These are phyloP conservation scores for Pyrrhoderma noxium DNA, from an alignment of 1,284 basidiomycete species.

Conservation along the genomic window DNA sequence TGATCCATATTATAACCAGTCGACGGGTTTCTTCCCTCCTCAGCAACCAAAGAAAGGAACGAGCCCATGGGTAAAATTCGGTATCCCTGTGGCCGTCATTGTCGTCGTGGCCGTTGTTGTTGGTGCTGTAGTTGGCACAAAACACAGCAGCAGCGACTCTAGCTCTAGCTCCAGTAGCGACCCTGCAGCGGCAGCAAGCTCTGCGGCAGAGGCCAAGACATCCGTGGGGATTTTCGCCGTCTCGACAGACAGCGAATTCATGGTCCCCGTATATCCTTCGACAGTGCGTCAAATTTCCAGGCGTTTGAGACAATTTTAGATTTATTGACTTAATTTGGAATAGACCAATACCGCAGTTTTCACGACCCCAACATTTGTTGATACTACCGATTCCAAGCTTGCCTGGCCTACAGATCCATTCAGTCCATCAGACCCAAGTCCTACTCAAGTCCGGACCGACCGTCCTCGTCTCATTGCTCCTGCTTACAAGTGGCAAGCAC, in stretches of 20 bases:
- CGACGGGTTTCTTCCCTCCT: constrained; percentile 16
- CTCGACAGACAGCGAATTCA: constrained; percentile 63
- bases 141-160: constrained; percentile 34
- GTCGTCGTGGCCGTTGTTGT: constrained; percentile 73
- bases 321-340: not conserved
- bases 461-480: constrained; percentile 93
- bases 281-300: constrained; percentile 40
- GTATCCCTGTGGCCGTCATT: constrained; percentile 54
- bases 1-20: constrained; percentile 20
- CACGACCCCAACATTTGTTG: constrained; percentile 63
- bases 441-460: constrained; percentile 60
- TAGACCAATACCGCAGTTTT: constrained; percentile 80
- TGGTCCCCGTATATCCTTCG: constrained; percentile 83
- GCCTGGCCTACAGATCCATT: constrained; percentile 77
- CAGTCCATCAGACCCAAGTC: constrained; percentile 51
- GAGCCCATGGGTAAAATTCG: constrained; percentile 60
- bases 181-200: constrained; percentile 36
- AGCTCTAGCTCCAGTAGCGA: constrained; percentile 30
- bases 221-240: constrained; percentile 63
- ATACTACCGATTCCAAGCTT: constrained; percentile 40
- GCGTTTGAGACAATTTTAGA: not conserved
- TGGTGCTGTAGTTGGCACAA: constrained; percentile 67
- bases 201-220: constrained; percentile 53
- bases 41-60: constrained; percentile 28
- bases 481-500: constrained; percentile 83